phyloP scores from a whole-genome alignment of 768 basidiomycete genomes.

The Lentinula raphanica region DNA sequence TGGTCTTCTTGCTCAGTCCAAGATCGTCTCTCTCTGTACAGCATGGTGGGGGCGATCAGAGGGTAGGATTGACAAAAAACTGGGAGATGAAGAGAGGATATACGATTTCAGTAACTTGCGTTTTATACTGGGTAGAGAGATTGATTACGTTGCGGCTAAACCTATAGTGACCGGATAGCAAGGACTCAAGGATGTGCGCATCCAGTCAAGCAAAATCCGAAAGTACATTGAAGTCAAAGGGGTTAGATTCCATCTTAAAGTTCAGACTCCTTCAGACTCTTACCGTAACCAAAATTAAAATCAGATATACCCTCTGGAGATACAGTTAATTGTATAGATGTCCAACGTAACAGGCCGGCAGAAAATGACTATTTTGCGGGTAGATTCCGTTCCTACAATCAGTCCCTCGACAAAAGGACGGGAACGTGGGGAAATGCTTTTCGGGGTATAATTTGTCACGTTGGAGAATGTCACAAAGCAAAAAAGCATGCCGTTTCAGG shows the following conservation, averaged over 20 bases:
- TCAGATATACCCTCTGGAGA: neutral
- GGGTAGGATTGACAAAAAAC: neutral
- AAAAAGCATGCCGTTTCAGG: neutral
- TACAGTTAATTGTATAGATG: neutral
- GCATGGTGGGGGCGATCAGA: neutral
- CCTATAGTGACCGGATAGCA: neutral
- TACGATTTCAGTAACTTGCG: neutral
- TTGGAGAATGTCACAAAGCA: neutral
- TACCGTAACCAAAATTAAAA: neutral
- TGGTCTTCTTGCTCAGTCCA: constrained; percentile 51
- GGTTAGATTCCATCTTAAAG: neutral
- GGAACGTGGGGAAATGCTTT: neutral
- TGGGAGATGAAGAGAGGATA: neutral
- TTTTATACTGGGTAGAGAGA: neutral
- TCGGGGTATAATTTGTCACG: neutral
- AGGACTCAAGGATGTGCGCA: neutral
- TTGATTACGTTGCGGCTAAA: neutral
- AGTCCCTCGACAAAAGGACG: neutral
- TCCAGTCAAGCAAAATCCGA: neutral
- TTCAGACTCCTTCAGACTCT: no score
- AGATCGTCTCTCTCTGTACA: constrained; percentile 39
- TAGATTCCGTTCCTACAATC: neutral
- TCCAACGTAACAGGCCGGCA: neutral
- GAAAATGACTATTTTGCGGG: neutral
- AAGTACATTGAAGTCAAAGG: neutral